Percentiles rank a stretch among this genome's conserved stretches.
Conservation (phyloP, 164 flowering plant genomes). For the Hamamelis virginiana region DNA sequence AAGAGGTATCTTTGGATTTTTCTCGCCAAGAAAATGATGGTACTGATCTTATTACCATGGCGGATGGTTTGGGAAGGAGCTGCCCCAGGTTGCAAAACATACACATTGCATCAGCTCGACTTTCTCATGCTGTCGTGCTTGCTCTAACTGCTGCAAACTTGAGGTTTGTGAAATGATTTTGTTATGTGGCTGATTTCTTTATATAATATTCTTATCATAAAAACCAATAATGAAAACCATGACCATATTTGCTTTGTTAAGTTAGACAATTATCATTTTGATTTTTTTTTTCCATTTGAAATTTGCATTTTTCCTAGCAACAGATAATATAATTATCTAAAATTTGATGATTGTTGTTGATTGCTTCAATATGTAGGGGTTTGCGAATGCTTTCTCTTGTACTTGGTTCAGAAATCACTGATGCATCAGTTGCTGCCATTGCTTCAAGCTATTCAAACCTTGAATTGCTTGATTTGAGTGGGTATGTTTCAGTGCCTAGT, state of each 20-base stretch:
- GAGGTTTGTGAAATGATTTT: conserved; percentile 48
- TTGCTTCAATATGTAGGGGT: conserved; percentile 42
- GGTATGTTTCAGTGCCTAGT: conserved; percentile 47
- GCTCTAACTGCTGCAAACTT: conserved; percentile 82
- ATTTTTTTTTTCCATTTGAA: neutral
- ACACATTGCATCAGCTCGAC: conserved; percentile 76
- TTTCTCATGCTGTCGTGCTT: conserved; percentile 80
- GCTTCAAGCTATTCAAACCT: conserved; percentile 72
- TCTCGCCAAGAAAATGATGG: conserved; percentile 71
- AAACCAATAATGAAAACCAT: no score
- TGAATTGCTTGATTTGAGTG: conserved; percentile 92
- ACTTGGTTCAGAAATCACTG: conserved; percentile 87
- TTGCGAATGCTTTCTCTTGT: conserved; percentile 94
- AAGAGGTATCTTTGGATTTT: conserved; percentile 83
- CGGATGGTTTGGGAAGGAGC: conserved; percentile 69
- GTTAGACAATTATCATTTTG: neutral
- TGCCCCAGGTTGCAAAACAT: conserved; percentile 79
- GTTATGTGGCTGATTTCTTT: neutral
- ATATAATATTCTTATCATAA: no score
- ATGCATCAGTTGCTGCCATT: conserved; percentile 98
- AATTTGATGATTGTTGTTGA: neutral
- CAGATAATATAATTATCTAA: neutral
- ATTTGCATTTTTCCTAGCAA: neutral
- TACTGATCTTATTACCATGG: conserved; percentile 68
- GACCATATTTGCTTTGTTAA: neutral